Evolutionary conservation across 257 asterid species (phyloP).

Genomic region (Penstemon newberryi): DNA sequence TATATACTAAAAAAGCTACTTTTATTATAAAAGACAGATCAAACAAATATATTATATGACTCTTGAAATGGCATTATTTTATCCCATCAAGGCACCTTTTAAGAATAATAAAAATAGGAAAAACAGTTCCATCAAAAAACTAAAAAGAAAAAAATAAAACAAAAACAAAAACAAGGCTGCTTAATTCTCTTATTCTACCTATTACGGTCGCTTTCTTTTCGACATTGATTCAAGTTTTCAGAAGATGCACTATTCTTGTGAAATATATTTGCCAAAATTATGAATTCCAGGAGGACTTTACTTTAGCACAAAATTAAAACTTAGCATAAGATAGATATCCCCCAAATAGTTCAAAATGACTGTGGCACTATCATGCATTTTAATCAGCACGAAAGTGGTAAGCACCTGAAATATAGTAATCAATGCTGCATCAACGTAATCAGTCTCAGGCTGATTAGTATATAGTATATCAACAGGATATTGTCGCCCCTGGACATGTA

Average conservation of each 20-base stretch:
- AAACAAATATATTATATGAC: not conserved
- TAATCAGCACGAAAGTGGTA: slow-evolving; percentile 19
- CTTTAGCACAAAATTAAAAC: slow-evolving; percentile 17
- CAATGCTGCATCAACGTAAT: slow-evolving; percentile 86
- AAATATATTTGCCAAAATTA: slow-evolving; percentile 12
- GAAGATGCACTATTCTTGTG: slow-evolving; percentile 2
- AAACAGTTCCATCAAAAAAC: too few species aligned
- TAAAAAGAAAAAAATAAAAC: too few species aligned
- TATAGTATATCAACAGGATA: slow-evolving; percentile 76
- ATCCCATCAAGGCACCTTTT: slow-evolving; percentile 9
- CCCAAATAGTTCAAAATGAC: not conserved
- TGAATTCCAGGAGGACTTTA: not conserved
- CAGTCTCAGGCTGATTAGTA: slow-evolving; percentile 84
- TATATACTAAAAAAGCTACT: not conserved
- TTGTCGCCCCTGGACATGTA: slow-evolving; percentile 91
- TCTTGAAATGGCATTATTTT: not conserved
- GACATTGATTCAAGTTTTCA: not conserved
- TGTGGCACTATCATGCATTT: slow-evolving; percentile 21
- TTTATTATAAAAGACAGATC: not conserved
- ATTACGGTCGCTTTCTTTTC: not conserved
- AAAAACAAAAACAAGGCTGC: not conserved
- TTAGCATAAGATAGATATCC: slow-evolving; percentile 1
- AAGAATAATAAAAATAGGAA: not conserved
- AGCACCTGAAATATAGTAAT: slow-evolving; percentile 90
- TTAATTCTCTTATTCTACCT: not conserved